Evolutionary conservation across 1,139 yeast genomes (phyloP).

Genomic region (Blastobotrys malaysiensis): DNA sequence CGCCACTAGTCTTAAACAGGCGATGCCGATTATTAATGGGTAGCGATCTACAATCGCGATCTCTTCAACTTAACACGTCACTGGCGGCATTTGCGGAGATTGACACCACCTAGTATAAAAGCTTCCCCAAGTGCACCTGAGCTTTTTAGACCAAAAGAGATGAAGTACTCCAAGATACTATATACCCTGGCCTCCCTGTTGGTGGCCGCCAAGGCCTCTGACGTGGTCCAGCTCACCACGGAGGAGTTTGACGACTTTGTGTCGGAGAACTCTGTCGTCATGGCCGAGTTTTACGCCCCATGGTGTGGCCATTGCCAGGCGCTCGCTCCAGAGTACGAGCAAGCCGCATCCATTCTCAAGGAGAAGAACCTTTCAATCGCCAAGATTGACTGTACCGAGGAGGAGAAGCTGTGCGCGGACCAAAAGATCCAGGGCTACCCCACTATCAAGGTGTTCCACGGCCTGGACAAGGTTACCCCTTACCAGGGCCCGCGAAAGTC

Average conservation of each 20-base stretch:
- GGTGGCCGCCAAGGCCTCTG: constrained; percentile 27
- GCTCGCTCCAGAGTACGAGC: constrained; percentile 82
- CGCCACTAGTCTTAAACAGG: background rate
- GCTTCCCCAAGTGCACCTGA: background rate
- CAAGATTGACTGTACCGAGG: constrained; percentile 89
- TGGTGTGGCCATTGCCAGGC: constrained; percentile 99
- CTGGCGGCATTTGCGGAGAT: background rate
- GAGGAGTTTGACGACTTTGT: constrained; percentile 56
- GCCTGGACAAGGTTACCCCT: constrained; percentile 42
- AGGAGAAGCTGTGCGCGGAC: constrained; percentile 70
- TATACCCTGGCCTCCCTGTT: background rate
- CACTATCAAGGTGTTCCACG: constrained; percentile 79
- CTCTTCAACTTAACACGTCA: background rate
- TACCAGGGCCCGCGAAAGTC: constrained; percentile 85
- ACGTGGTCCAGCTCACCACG: constrained; percentile 67
- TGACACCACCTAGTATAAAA: background rate
- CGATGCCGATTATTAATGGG: background rate
- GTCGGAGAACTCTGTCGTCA: constrained; percentile 66
- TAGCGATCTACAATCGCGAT: background rate
- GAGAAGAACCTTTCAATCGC: constrained; percentile 70
- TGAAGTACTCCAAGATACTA: background rate
- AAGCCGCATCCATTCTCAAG: constrained; percentile 74
- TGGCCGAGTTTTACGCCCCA: constrained; percentile 96
- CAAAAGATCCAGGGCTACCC: constrained; percentile 88
- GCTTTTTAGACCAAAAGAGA: background rate